These are phyloP conservation scores for Rhynchospora breviuscula DNA, from an alignment of 176 grass and related monocot genomes.

Conservation along the genomic window DNA sequence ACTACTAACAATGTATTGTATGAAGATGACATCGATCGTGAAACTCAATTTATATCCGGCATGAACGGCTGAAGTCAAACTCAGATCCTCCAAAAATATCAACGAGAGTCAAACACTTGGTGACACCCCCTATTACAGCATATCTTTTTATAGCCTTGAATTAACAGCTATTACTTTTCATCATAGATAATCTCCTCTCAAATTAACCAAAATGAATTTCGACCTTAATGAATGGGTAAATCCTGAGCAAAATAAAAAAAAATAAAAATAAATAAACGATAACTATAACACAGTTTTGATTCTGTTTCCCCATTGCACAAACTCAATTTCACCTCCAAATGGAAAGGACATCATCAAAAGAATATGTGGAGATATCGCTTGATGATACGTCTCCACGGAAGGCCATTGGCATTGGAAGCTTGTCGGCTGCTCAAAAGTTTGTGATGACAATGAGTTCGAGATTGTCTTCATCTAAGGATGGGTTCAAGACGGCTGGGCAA, in stretches of 20 bases:
- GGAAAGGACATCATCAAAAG: background rate
- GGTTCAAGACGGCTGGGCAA: constrained; percentile 21
- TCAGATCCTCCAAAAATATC: background rate
- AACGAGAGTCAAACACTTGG: background rate
- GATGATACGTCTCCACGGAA: background rate
- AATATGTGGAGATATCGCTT: constrained; percentile 22
- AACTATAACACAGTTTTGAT: background rate
- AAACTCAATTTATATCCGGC: background rate
- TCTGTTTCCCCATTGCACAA: background rate
- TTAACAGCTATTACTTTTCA: constrained; percentile 15
- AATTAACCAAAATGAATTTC: background rate
- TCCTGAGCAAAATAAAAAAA: background rate
- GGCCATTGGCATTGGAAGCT: background rate
- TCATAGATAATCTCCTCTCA: background rate
- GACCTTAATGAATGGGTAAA: background rate
- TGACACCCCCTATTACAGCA: background rate
- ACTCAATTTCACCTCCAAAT: constrained; percentile 10
- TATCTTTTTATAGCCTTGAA: background rate
- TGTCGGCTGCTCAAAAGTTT: constrained; percentile 15
- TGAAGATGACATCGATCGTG: background rate
- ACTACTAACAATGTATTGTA: background rate
- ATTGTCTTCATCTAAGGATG: constrained; percentile 32
- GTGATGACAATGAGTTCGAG: constrained; percentile 22
- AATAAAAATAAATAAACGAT: background rate
- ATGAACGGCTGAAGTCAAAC: background rate